Conservation (phyloP, 2,329 filamentous ascomycete species). For the Alternaria rosae region DNA sequence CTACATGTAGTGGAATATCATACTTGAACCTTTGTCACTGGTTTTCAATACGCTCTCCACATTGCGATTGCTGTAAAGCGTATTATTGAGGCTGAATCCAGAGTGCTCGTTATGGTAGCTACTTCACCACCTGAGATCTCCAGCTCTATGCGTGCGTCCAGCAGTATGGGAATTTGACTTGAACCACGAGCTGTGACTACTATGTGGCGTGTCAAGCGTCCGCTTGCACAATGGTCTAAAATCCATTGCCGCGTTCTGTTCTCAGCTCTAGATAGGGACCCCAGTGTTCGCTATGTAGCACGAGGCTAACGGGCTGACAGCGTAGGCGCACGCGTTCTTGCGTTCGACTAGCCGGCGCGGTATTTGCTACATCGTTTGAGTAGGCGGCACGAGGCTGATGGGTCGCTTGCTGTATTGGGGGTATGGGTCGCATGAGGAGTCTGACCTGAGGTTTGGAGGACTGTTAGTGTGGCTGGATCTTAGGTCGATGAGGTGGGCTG, state of each 20-base stretch:
- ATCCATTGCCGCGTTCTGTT: not conserved
- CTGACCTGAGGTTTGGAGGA: not conserved
- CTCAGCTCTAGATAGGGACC: not conserved
- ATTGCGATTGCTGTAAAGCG: not conserved
- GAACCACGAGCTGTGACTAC: not conserved
- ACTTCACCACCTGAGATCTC: not conserved
- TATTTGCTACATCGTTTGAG: not conserved
- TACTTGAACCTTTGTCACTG: slow-evolving; percentile 24
- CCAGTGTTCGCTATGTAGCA: not conserved
- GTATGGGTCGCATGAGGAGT: not conserved
- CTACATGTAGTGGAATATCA: slow-evolving; percentile 7
- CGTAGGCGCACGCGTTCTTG: not conserved
- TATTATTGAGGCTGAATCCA: not conserved
- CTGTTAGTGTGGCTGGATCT: not conserved
- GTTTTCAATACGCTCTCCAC: not conserved
- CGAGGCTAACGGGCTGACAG: not conserved
- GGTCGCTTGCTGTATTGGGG: not conserved
- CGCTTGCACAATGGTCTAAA: not conserved
- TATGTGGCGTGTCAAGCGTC: not conserved
- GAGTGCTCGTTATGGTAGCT: not conserved
- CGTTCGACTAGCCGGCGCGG: not conserved
- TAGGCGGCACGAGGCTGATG: not conserved
- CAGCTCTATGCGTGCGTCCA: not conserved
- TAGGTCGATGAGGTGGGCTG: not conserved
- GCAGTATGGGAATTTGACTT: not conserved